phyloP scores from a whole-genome alignment of 495 filamentous ascomycete genomes.

The Rusavskia elegans region DNA sequence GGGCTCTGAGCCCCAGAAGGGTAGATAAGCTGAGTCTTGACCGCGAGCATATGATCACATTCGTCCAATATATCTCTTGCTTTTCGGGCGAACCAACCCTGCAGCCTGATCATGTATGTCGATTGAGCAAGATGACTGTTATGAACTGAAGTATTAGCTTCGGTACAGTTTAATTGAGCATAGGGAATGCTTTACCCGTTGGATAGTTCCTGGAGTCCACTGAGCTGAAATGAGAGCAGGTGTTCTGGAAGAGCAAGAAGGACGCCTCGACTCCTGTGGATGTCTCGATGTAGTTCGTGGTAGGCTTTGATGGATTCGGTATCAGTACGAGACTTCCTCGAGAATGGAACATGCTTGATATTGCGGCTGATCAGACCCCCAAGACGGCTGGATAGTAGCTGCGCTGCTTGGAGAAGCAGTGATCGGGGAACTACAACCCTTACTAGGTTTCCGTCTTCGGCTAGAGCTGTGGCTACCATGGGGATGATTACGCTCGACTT shows the following conservation, averaged over 20 bases:
- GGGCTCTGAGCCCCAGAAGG: conserved; percentile 42
- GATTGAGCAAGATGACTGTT: conserved; percentile 15
- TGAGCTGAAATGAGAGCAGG: too few relatives aligned
- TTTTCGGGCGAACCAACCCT: conserved; percentile 24
- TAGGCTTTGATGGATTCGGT: conserved; percentile 16
- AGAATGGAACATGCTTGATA: conserved; percentile 48
- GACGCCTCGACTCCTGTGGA: conserved; percentile 26
- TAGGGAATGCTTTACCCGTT: too few relatives aligned
- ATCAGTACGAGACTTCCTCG: conserved; percentile 28
- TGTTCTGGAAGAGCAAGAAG: too few relatives aligned
- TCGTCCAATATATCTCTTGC: conserved; percentile 47
- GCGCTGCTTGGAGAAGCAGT: conserved; percentile 43
- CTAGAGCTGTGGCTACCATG: conserved; percentile 38
- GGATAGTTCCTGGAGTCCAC: too few relatives aligned
- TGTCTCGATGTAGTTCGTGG: conserved; percentile 25
- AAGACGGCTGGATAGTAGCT: conserved; percentile 42
- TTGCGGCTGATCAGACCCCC: conserved; percentile 42
- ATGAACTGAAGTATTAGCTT: conserved; percentile 26
- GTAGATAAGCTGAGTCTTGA: conserved; percentile 49
- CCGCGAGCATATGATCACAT: conserved; percentile 48
- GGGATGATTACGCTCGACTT: conserved; percentile 60
- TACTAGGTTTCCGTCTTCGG: conserved; percentile 33
- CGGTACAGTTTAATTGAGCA: too few relatives aligned
- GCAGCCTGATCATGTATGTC: conserved; percentile 19
- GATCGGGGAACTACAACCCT: conserved; percentile 48